Percentiles rank a stretch among this genome's conserved stretches.
phyloP scores from a whole-genome alignment of 805 yeast species.

The Jamesozyma jinghongensis region DNA sequence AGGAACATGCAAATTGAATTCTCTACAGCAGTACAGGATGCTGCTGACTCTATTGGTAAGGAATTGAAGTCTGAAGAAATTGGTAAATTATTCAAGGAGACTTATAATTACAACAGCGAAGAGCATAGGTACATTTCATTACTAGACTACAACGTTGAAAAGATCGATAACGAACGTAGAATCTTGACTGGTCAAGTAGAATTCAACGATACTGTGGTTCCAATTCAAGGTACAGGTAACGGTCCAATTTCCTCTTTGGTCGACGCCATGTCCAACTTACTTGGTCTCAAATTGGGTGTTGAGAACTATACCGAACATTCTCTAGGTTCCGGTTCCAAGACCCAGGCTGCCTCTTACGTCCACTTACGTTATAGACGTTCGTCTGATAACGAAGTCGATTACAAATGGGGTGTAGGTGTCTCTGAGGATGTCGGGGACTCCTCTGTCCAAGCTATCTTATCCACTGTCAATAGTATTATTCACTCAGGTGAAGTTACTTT shows the following conservation, averaged over 20 bases:
- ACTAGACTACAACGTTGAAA: constrained; percentile 40
- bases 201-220: constrained; percentile 34
- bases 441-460: constrained; percentile 56
- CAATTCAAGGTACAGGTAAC: constrained; percentile 57
- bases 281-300: constrained; percentile 48
- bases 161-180: constrained; percentile 22
- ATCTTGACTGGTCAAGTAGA: constrained; percentile 39
- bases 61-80: constrained; percentile 62
- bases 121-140: constrained; percentile 30
- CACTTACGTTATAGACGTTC: constrained; percentile 14
- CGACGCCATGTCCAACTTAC: constrained; percentile 45
- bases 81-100: constrained; percentile 51
- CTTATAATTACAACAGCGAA: constrained; percentile 42
- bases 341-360: constrained; percentile 71
- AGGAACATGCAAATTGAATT: constrained; percentile 71
- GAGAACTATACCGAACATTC: constrained; percentile 72
- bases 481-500: constrained; percentile 23
- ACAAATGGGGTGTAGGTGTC: constrained; percentile 81
- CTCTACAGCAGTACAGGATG: constrained; percentile 58
- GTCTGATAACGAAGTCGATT: constrained; percentile 19
- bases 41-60: constrained; percentile 62
- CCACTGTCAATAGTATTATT: constrained; percentile 45
- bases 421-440: constrained; percentile 78
- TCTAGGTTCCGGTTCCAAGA: constrained; percentile 59
- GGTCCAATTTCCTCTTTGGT: constrained; percentile 77